phyloP scores from a whole-genome alignment of 495 filamentous ascomycete genomes.

The Xylaria palmicola region DNA sequence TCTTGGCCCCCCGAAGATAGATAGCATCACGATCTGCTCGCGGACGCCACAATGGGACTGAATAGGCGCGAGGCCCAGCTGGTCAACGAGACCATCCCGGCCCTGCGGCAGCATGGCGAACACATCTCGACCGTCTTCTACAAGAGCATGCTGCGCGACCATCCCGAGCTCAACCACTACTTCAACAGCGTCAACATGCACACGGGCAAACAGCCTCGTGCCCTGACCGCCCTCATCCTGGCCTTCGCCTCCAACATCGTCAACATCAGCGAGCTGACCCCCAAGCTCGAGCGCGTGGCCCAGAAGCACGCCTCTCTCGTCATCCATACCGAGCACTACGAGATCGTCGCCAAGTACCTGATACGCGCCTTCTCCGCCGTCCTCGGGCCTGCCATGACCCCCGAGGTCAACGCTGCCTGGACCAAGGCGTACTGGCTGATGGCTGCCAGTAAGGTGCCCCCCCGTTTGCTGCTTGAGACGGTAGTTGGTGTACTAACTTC shows the following conservation, averaged over 20 bases:
- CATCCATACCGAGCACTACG: constrained; percentile 67
- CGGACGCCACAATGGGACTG: constrained; percentile 40
- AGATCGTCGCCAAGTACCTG: constrained; percentile 66
- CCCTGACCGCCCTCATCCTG: constrained; percentile 64
- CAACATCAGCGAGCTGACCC: constrained; percentile 61
- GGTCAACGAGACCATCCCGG: constrained; percentile 46
- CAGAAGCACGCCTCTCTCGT: constrained; percentile 72
- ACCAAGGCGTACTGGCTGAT: constrained; percentile 61
- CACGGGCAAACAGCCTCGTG: constrained; percentile 64
- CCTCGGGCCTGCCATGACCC: constrained; percentile 65
- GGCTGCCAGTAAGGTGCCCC: constrained; percentile 39
- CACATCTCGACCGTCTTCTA: constrained; percentile 69
- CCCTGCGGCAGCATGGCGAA: constrained; percentile 61
- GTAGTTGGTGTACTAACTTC: background rate
- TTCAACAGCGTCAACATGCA: constrained; percentile 71
- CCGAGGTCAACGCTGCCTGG: constrained; percentile 62
- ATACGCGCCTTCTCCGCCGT: constrained; percentile 66
- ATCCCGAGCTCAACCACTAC: constrained; percentile 63
- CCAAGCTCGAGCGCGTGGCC: constrained; percentile 68
- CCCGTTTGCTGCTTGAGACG: background rate
- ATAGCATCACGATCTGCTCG: too few relatives aligned
- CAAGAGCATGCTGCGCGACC: constrained; percentile 60
- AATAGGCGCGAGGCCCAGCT: constrained; percentile 41
- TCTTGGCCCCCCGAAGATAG: too few relatives aligned
- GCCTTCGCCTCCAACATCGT: constrained; percentile 71